A percentile compares a stretch with the other conserved stretches of the same genome.
These are phyloP conservation scores for Linum tenue DNA, from an alignment of 345 rosid genomes.

Conservation along the genomic window DNA sequence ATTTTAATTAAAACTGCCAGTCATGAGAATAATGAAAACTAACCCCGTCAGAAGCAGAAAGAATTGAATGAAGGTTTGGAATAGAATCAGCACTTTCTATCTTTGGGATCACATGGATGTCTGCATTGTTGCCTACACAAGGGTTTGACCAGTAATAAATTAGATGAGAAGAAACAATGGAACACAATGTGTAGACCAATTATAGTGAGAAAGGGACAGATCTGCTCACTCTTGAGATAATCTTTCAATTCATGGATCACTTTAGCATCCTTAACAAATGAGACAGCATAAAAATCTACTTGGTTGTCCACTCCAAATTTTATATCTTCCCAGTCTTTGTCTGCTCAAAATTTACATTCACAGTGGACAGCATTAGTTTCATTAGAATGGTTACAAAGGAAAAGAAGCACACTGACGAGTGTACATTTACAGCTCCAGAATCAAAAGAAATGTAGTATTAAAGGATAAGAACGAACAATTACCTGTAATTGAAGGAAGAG, in stretches of 20 bases:
- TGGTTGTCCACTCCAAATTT: constrained; percentile 95
- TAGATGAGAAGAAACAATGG: constrained; percentile 6
- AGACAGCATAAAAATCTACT: constrained; percentile 94
- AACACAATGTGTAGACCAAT: not conserved
- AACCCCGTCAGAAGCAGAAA: constrained; percentile 94
- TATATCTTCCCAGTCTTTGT: constrained; percentile 98
- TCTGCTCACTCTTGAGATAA: constrained; percentile 55
- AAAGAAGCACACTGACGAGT: constrained; percentile 2
- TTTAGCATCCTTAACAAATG: constrained; percentile 93
- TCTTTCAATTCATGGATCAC: constrained; percentile 82
- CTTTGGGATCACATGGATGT: constrained; percentile 73
- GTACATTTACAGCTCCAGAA: not conserved
- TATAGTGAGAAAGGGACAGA: not conserved
- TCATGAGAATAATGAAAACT: constrained; percentile 20
- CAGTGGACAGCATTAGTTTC: not conserved
- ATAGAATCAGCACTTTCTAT: constrained; percentile 97
- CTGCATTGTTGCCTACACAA: constrained; percentile 64
- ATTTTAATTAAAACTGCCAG: no score
- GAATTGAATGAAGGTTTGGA: constrained; percentile 77
- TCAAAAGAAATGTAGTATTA: not conserved
- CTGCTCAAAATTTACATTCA: constrained; percentile 28
- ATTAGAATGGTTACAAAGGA: constrained; percentile 4
- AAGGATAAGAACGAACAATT: constrained; percentile 6
- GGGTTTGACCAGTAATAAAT: constrained; percentile 14
- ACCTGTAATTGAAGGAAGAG: constrained; percentile 96